A percentile compares a stretch with the other conserved stretches of the same genome.
These are phyloP conservation scores for Arthrobotrys megalospora DNA, from an alignment of 2,329 filamentous ascomycete species.

Conservation along the genomic window DNA sequence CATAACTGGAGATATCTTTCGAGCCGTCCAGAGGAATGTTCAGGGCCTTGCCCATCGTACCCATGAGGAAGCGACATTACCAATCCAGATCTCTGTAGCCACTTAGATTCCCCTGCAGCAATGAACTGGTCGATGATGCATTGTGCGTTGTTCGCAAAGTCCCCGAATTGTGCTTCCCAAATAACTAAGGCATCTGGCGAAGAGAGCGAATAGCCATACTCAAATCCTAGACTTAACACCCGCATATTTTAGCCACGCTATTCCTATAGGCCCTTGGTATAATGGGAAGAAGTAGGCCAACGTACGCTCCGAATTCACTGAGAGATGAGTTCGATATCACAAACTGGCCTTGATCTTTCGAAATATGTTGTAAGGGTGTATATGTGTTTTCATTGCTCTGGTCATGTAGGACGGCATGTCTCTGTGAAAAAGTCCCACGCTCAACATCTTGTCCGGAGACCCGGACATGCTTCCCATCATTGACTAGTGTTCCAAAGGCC, in stretches of 20 bases:
- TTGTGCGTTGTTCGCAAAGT: constrained; percentile 99
- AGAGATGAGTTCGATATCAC: constrained; percentile 97
- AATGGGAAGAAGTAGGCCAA: constrained; percentile 50
- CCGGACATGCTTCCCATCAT: constrained; percentile 92
- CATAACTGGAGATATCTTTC: constrained; percentile 97
- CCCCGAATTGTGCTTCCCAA: constrained; percentile 99
- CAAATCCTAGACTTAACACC: constrained; percentile 85
- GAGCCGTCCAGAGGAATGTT: constrained; percentile 97
- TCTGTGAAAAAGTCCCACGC: constrained; percentile 98
- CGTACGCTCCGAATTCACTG: constrained; percentile 78
- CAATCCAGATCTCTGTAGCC: constrained; percentile 96
- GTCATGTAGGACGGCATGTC: constrained; percentile 96
- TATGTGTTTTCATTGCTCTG: constrained; percentile 94
- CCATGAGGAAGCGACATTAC: constrained; percentile 97
- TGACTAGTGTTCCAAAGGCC: constrained; percentile 90
- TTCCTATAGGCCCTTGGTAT: constrained; percentile 19
- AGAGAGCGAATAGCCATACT: constrained; percentile 97
- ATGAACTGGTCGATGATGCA: constrained; percentile 99
- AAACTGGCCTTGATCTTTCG: constrained; percentile 93
- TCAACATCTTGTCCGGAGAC: constrained; percentile 99
- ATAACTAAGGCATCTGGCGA: constrained; percentile 97
- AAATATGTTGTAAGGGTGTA: constrained; percentile 90
- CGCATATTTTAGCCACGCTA: constrained; percentile 64
- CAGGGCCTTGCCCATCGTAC: constrained; percentile 97
- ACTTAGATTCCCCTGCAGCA: constrained; percentile 96